Conservation (phyloP, 805 yeast species). For the Hanseniaspora osmophila region DNA sequence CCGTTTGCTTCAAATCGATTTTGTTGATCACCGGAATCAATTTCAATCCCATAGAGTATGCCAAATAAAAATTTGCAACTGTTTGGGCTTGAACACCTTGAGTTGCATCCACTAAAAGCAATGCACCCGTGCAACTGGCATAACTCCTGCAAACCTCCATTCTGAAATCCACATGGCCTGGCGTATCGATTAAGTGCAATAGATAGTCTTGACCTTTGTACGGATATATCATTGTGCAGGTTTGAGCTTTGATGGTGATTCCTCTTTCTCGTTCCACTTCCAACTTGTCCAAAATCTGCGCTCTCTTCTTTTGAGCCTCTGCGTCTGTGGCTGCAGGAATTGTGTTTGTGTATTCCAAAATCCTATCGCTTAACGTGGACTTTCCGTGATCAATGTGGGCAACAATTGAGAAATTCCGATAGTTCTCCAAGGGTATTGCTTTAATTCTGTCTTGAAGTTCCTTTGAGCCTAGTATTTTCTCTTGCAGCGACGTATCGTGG, state of each 20-base stretch:
- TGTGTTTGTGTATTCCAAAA: conserved; percentile 80
- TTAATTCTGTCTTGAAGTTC: conserved; percentile 44
- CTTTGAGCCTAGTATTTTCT: neutral
- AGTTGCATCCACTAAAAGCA: conserved; percentile 80
- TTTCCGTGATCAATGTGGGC: conserved; percentile 92
- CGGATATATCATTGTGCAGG: conserved; percentile 81
- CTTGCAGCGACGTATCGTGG: neutral
- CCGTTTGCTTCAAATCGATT: conserved; percentile 68
- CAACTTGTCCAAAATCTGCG: conserved; percentile 77
- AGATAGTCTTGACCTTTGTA: conserved; percentile 60
- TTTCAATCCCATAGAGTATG: conserved; percentile 69
- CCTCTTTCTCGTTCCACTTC: conserved; percentile 96
- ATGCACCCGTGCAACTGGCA: conserved; percentile 92
- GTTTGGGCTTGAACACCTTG: conserved; percentile 98
- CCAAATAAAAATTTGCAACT: conserved; percentile 89
- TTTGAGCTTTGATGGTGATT: conserved; percentile 92
- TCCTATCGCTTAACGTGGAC: conserved; percentile 78
- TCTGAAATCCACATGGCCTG: conserved; percentile 94
- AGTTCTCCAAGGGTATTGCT: conserved; percentile 70
- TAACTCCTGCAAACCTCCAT: conserved; percentile 80
- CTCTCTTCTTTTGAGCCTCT: conserved; percentile 25
- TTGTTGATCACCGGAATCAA: conserved; percentile 84
- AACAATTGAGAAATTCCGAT: conserved; percentile 83
- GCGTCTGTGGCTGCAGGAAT: conserved; percentile 24
- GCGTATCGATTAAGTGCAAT: conserved; percentile 86